Conservation (phyloP, 2,329 filamentous ascomycete genomes). For the Exophiala oligosperma region DNA sequence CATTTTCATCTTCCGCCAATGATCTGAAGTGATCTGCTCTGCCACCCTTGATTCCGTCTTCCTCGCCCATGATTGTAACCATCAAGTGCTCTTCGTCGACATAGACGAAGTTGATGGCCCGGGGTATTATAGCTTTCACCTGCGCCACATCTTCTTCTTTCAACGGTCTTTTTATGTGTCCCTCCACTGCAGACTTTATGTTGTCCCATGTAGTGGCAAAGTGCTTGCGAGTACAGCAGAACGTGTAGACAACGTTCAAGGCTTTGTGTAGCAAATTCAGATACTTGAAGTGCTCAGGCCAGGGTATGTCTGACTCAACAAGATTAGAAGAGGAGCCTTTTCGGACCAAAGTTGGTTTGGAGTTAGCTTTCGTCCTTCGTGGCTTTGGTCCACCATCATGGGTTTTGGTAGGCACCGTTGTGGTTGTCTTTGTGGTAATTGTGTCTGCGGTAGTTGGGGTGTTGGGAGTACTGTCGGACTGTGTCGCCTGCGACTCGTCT, state of each 20-base stretch:
- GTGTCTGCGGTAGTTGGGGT: too few relatives aligned
- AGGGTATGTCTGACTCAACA: conserved; percentile 58
- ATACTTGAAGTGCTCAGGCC: conserved; percentile 73
- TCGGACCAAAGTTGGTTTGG: conserved; percentile 38
- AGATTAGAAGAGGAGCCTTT: conserved; percentile 48
- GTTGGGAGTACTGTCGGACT: background rate
- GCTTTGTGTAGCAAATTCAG: conserved; percentile 78
- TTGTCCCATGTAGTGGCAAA: conserved; percentile 89
- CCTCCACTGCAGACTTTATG: conserved; percentile 80
- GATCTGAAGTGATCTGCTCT: conserved; percentile 53
- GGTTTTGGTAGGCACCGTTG: conserved; percentile 55
- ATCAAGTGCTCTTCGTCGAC: conserved; percentile 82
- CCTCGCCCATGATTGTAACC: conserved; percentile 71
- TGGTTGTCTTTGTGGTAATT: conserved; percentile 35
- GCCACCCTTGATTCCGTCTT: conserved; percentile 63
- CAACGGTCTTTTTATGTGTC: conserved; percentile 71
- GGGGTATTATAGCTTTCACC: conserved; percentile 75
- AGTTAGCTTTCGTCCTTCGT: conserved; percentile 43
- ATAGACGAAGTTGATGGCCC: conserved; percentile 78
- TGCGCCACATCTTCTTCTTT: conserved; percentile 76
- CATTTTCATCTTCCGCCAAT: conserved; percentile 37
- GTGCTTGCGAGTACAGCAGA: conserved; percentile 90
- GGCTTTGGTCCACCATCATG: conserved; percentile 58
- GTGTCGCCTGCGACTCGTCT: conserved; percentile 10
- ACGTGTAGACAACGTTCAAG: conserved; percentile 90